phyloP scores from a whole-genome alignment of 2,329 filamentous ascomycete genomes.

The Fusarium algeriense region DNA sequence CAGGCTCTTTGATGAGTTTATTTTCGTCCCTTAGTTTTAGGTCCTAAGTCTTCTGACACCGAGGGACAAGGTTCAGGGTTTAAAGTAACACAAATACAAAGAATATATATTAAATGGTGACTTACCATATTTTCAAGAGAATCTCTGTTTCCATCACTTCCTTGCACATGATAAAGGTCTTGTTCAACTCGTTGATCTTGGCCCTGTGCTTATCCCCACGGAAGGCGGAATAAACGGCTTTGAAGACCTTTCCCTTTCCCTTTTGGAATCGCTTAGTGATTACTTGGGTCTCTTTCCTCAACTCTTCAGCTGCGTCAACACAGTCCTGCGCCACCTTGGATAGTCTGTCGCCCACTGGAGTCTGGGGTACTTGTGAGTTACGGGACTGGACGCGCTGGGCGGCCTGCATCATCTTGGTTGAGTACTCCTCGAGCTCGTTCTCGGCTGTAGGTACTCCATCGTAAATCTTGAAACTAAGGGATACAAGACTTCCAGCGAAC shows the following conservation, averaged over 20 bases:
- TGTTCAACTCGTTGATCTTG: not conserved
- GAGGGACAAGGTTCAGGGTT: no score
- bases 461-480: not conserved
- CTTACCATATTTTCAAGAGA: not conserved
- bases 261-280: not conserved
- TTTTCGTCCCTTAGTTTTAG: no score
- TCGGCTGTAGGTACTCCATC: not conserved
- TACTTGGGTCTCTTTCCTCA: not conserved
- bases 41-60: no score
- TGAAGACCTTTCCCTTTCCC: not conserved
- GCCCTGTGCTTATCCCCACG: fast-evolving
- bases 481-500: fast-evolving
- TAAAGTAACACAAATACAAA: no score
- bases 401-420: not conserved
- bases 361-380: not conserved
- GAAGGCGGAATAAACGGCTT: not conserved
- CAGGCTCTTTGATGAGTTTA: fast-evolving
- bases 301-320: fast-evolving
- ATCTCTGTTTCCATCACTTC: not conserved
- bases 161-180: not conserved
- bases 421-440: not conserved
- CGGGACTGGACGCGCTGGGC: not conserved
- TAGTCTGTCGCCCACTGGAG: not conserved
- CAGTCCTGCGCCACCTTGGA: not conserved
- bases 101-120: no score